Base-by-base conservation (phyloP, 2,329 filamentous ascomycete genomes). In the Fusarium duplospermum region DNA sequence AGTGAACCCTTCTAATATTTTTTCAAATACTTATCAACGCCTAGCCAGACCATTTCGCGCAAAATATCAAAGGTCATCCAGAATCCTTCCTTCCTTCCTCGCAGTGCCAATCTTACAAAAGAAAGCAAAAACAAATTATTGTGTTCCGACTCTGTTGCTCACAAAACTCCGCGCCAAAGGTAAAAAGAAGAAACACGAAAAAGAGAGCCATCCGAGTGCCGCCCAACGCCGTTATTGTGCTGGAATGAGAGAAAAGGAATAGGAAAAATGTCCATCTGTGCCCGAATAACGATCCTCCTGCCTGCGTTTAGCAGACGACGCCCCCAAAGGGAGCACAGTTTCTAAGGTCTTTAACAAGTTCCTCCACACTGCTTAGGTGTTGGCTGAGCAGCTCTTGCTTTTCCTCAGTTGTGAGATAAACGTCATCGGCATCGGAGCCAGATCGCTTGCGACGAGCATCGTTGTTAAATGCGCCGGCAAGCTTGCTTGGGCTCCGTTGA, bases 341-440 rank as follows among this genome's bases (percentile, higher is more conserved):
- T 74, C 92, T 91, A 77, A 98, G 84, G 82, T 98, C 94, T 81
- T 93, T 91, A 63, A 97, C 94, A 69, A 97, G 87, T 76, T 95
- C 94, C 72, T 95, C 93, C 29, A 97, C 94, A 79, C 93, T 96
- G 82, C 89, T 93, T 79, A 97, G 86, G 82, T 96, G 94, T 74
- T 90, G 88, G 50, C 93, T 93, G 42, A 97, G 85, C 81, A 97
- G 84, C 60, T 87, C 88, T 84, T 96, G 94, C 85, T 98, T 98
- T 82, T 97, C 93, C 74, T 93, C 91, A 13, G 93, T 95, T 9
- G 89, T 90, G 68, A 91, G 89, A 29, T 70, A 72, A 11, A 75
- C 14, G 35, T 76, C n/a, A 60, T 74, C 38, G 81, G 63, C 80
- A 62, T 78, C 81, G 54, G 82, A 82, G 71, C 80, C 78, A 68